Conservation (phyloP, 2,329 filamentous ascomycete species). For the Penicillium sp. region DNA sequence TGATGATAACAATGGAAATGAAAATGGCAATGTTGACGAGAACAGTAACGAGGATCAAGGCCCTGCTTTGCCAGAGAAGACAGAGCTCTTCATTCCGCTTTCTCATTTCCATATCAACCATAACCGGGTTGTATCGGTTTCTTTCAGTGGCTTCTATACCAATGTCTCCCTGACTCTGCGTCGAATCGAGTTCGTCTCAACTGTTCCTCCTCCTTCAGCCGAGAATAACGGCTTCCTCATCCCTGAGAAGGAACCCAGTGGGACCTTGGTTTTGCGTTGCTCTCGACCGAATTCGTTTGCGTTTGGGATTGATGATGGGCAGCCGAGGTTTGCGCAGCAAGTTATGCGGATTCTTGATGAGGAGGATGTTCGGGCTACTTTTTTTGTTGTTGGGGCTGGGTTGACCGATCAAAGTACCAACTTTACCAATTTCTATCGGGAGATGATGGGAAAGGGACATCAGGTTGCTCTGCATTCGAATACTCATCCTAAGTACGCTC, state of each 20-base stretch:
- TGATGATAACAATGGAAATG: neutral
- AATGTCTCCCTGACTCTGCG: conserved; percentile 53
- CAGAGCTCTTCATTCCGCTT: conserved; percentile 67
- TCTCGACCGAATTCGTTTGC: conserved; percentile 69
- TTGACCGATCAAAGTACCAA: conserved; percentile 61
- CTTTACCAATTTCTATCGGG: conserved; percentile 63
- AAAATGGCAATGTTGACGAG: neutral
- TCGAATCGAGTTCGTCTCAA: conserved; percentile 61
- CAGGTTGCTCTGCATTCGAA: conserved; percentile 69
- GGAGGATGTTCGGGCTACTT: conserved; percentile 66
- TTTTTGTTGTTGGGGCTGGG: conserved; percentile 68
- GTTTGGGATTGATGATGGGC: conserved; percentile 71
- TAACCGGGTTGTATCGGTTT: conserved; percentile 58
- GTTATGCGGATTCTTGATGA: conserved; percentile 63
- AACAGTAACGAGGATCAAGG: neutral
- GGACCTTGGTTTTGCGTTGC: conserved; percentile 63
- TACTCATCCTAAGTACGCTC: conserved; percentile 62
- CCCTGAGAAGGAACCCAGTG: conserved; percentile 62
- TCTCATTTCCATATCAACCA: conserved; percentile 66
- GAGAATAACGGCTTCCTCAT: conserved; percentile 44
- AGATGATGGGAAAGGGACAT: conserved; percentile 64
- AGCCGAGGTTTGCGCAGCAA: conserved; percentile 59
- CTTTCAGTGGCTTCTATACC: conserved; percentile 66
- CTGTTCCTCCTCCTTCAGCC: conserved; percentile 45
- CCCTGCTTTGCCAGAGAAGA: conserved; percentile 32